A percentile compares a stretch with the other conserved stretches of the same genome.
These are phyloP conservation scores for Trametes meyenii DNA, from an alignment of 768 basidiomycete species.

Conservation along the genomic window DNA sequence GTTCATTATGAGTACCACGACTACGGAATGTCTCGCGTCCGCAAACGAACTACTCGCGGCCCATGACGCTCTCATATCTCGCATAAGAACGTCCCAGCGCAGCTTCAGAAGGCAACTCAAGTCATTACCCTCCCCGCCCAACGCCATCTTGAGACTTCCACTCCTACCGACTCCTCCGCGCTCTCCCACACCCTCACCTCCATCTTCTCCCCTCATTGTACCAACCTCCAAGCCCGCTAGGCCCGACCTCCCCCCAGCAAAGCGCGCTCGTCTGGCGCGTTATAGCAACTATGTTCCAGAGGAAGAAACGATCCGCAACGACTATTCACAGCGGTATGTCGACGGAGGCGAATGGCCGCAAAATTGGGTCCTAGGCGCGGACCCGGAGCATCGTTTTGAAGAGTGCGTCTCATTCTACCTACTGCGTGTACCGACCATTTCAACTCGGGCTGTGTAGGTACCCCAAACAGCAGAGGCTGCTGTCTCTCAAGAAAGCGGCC, in stretches of 20 bases:
- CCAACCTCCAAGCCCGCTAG: constrained; percentile 45
- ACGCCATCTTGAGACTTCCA: constrained; percentile 57
- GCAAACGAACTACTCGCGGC: constrained; percentile 67
- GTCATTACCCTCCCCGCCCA: constrained; percentile 55
- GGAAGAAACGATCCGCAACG: constrained; percentile 96
- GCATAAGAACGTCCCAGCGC: constrained; percentile 59
- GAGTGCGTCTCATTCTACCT: constrained; percentile 63
- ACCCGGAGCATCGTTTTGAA: constrained; percentile 86
- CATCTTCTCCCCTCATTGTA: constrained; percentile 44
- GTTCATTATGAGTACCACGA: constrained; percentile 34
- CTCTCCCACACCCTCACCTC: constrained; percentile 52
- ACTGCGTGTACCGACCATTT: background rate
- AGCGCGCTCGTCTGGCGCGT: constrained; percentile 68
- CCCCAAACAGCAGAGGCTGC: constrained; percentile 87
- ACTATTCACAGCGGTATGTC: constrained; percentile 90
- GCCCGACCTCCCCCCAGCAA: constrained; percentile 63
- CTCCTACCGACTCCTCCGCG: constrained; percentile 59
- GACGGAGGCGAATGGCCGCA: constrained; percentile 93
- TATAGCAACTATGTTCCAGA: constrained; percentile 87
- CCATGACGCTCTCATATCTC: constrained; percentile 60
- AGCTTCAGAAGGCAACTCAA: constrained; percentile 59
- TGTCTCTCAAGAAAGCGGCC: constrained; percentile 79
- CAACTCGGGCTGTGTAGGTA: constrained; percentile 60
- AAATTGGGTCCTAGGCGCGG: constrained; percentile 89
- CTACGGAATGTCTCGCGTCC: constrained; percentile 55